Evolutionary conservation across 2,329 filamentous ascomycete genomes (phyloP).

Genomic region (Verticillium dahliae): DNA sequence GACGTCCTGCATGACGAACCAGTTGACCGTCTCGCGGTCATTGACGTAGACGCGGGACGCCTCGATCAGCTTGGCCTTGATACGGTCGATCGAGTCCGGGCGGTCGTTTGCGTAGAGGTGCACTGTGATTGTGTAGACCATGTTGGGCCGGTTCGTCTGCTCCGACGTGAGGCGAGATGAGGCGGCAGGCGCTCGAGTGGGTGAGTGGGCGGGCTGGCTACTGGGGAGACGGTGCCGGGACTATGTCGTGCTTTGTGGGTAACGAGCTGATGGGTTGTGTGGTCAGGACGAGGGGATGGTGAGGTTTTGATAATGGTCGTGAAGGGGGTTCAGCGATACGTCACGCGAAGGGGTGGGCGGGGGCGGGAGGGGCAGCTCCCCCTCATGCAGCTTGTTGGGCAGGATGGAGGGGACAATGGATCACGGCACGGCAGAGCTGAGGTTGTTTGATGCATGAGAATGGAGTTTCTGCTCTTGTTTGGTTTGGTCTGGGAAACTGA

Average conservation of each 20-base stretch:
- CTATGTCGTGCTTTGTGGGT: neutral
- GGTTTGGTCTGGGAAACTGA: neutral
- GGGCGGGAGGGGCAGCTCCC: too few relatives aligned
- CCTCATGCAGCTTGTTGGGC: too few relatives aligned
- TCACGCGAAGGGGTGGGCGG: neutral
- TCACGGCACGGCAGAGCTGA: too few relatives aligned
- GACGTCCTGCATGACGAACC: slow-evolving; percentile 74
- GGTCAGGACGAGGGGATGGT: neutral
- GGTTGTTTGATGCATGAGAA: neutral
- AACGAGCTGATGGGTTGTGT: neutral
- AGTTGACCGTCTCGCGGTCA: slow-evolving; percentile 63
- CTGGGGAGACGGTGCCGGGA: neutral
- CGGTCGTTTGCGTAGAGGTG: slow-evolving; percentile 66
- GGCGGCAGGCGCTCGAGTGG: too few relatives aligned
- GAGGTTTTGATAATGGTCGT: neutral
- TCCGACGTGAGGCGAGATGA: neutral
- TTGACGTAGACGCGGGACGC: slow-evolving; percentile 66
- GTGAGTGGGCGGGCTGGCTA: too few relatives aligned
- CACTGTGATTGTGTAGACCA: slow-evolving; percentile 65
- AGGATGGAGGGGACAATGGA: too few relatives aligned
- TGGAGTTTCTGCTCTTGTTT: neutral
- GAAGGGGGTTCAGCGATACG: neutral
- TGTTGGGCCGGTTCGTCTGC: slow-evolving; percentile 25
- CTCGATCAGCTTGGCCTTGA: slow-evolving; percentile 67
- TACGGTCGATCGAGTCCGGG: slow-evolving; percentile 54